These are phyloP conservation scores for Anethum foeniculum DNA, from an alignment of 140 eudicot genomes.

Conservation along the genomic window DNA sequence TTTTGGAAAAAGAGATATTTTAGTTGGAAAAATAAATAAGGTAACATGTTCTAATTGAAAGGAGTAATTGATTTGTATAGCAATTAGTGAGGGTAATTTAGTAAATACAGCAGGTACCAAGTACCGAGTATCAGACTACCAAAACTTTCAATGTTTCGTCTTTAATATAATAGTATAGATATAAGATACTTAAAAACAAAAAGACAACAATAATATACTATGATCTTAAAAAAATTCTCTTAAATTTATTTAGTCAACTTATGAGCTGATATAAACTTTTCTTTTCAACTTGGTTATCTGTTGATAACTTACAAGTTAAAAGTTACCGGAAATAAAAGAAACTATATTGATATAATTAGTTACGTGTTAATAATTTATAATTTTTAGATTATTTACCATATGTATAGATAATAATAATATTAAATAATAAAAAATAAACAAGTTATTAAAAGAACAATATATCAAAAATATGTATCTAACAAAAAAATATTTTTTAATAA, in stretches of 20 bases:
- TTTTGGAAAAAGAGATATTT: too few relatives aligned
- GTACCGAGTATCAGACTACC: too few relatives aligned
- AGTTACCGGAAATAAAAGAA: too few relatives aligned
- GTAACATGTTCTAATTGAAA: too few relatives aligned
- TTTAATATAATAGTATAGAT: too few relatives aligned
- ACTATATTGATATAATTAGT: too few relatives aligned
- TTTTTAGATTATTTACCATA: background rate
- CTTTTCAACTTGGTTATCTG: background rate
- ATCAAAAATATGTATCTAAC: background rate
- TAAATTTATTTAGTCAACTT: background rate
- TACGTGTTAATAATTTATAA: background rate
- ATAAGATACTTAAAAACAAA: too few relatives aligned
- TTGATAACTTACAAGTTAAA: background rate
- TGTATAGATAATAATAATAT: background rate
- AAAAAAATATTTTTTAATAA: background rate
- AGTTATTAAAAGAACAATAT: background rate
- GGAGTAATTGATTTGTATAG: too few relatives aligned
- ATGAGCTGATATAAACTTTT: background rate
- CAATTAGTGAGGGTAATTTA: too few relatives aligned
- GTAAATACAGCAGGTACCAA: too few relatives aligned
- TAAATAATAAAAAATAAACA: background rate
- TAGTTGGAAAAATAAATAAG: too few relatives aligned
- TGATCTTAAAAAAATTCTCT: background rate
- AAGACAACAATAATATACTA: background rate
- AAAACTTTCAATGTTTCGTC: too few relatives aligned